Evolutionary conservation across 106 monocot genomes (phyloP).

Genomic region (Allium sativum): DNA sequence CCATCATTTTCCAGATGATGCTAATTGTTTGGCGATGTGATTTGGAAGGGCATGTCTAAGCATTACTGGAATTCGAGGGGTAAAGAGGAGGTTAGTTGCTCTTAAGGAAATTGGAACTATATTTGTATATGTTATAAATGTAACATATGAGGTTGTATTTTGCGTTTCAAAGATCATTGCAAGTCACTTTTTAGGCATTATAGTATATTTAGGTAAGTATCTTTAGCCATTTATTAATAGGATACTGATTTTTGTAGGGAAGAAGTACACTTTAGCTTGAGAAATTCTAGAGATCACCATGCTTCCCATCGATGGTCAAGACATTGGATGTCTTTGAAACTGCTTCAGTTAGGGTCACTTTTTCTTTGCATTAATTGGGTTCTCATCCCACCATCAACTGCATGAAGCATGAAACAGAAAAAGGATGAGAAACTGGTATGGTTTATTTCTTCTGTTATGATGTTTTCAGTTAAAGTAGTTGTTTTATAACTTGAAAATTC

Average conservation of each 20-base stretch:
- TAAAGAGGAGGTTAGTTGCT: constrained; percentile 37
- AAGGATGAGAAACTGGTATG: too few relatives aligned
- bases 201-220: neutral
- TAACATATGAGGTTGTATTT: neutral
- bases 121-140: constrained; percentile 14
- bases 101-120: constrained; percentile 28
- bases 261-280: constrained; percentile 27
- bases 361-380: constrained; percentile 31
- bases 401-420: too few relatives aligned
- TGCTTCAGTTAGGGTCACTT: constrained; percentile 20
- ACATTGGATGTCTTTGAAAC: constrained; percentile 42
- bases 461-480: too few relatives aligned
- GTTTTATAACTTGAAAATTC: too few relatives aligned
- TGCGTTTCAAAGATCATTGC: neutral
- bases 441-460: too few relatives aligned
- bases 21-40: too few relatives aligned
- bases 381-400: constrained; percentile 60
- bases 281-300: constrained; percentile 52
- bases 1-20: too few relatives aligned
- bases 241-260: neutral
- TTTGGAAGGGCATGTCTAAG: too few relatives aligned
- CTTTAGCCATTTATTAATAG: neutral
- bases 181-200: neutral
- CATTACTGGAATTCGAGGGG: too few relatives aligned
- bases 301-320: constrained; percentile 63